phyloP scores from a whole-genome alignment of 2,329 filamentous ascomycete genomes.

The Venturia effusa region DNA sequence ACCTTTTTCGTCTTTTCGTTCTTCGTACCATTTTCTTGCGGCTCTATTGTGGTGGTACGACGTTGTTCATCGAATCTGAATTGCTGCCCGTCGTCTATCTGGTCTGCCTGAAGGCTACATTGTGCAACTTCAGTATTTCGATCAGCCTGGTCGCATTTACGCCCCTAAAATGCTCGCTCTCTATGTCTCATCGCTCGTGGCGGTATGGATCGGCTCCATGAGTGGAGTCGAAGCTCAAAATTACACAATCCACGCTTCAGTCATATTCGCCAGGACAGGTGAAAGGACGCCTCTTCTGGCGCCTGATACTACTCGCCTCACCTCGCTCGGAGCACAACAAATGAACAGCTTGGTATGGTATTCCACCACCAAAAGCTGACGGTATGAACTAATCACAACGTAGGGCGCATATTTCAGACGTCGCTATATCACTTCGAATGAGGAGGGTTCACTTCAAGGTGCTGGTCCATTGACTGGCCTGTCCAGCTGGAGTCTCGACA shows the following conservation, averaged over 20 bases:
- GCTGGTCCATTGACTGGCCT: constrained; percentile 32
- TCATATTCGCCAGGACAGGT: constrained; percentile 44
- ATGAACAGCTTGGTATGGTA: constrained; percentile 24
- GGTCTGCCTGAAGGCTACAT: background rate
- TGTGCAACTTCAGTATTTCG: background rate
- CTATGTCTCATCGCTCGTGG: background rate
- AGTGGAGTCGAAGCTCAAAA: constrained; percentile 7
- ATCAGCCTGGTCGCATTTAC: background rate
- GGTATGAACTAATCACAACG: constrained; percentile 4
- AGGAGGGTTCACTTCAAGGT: constrained; percentile 16
- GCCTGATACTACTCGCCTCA: constrained; percentile 28
- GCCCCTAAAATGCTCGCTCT: background rate
- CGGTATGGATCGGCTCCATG: constrained; percentile 6
- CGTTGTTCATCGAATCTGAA: background rate
- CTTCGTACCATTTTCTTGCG: background rate
- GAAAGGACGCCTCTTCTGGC: constrained; percentile 37
- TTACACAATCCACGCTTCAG: constrained; percentile 20
- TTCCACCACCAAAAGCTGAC: background rate
- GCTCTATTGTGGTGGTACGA: background rate
- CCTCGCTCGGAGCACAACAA: constrained; percentile 44
- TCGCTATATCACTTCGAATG: constrained; percentile 36
- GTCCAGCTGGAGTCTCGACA: constrained; percentile 32
- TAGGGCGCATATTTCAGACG: constrained; percentile 41
- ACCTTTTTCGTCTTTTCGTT: background rate
- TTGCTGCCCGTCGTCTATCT: background rate